Conservation (phyloP, 495 filamentous ascomycete species). For the Neurospora sp. region DNA sequence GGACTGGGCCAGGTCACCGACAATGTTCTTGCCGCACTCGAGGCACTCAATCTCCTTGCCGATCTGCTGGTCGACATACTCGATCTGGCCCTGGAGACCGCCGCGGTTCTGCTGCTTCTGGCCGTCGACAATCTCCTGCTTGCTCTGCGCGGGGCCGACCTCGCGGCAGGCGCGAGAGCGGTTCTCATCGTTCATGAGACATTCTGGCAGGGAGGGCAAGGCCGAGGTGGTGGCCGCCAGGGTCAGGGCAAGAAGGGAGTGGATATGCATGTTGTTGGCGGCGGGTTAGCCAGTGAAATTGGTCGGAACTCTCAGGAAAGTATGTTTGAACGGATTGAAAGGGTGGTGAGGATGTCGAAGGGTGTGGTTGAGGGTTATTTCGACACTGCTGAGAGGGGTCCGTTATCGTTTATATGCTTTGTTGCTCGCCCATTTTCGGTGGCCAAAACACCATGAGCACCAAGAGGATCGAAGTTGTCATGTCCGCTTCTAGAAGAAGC, state of each 20-base stretch:
- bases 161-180: background rate
- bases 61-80: background rate
- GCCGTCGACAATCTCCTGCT: background rate
- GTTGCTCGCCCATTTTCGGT: background rate
- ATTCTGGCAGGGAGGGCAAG: constrained; percentile 4
- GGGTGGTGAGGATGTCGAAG: background rate
- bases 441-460: background rate
- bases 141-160: background rate
- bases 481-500: background rate
- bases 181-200: background rate
- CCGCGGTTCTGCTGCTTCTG: background rate
- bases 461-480: background rate
- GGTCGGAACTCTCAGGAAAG: background rate
- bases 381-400: background rate
- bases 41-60: background rate
- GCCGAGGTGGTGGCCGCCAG: constrained; percentile 11
- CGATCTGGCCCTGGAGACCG: background rate
- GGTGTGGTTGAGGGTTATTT: background rate
- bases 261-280: constrained; percentile 14
- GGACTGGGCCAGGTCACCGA: background rate
- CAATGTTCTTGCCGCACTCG: background rate
- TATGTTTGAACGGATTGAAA: background rate
- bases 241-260: constrained; percentile 8
- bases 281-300: background rate
- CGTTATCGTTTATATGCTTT: background rate